phyloP scores from a whole-genome alignment of 2,329 filamentous ascomycete genomes.

The Juglanconis sp. region DNA sequence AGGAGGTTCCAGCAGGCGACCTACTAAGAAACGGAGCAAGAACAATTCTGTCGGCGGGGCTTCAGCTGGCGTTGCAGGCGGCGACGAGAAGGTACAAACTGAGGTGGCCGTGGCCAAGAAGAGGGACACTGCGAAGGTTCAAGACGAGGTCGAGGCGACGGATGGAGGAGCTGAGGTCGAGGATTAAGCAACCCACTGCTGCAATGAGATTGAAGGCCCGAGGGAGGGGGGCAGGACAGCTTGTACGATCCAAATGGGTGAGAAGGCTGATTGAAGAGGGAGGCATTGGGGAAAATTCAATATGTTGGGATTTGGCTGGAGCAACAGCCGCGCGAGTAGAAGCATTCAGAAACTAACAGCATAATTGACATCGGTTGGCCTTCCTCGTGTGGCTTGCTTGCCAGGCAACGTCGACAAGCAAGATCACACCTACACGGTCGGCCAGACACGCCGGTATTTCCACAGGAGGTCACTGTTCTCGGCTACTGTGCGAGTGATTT shows the following conservation, averaged over 20 bases:
- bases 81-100: constrained; percentile 28
- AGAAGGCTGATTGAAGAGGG: too few relatives aligned
- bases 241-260: too few relatives aligned
- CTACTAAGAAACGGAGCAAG: constrained; percentile 60
- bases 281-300: neutral
- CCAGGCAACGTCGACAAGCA: neutral
- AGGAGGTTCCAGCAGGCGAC: constrained; percentile 49
- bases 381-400: neutral
- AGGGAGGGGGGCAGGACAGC: too few relatives aligned
- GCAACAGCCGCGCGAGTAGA: neutral
- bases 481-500: too few relatives aligned
- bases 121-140: neutral
- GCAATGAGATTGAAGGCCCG: too few relatives aligned
- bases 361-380: neutral
- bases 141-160: neutral
- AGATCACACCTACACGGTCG: neutral
- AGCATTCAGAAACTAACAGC: neutral
- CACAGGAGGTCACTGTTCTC: too few relatives aligned
- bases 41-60: constrained; percentile 26
- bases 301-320: neutral
- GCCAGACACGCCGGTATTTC: neutral
- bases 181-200: neutral
- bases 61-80: constrained; percentile 1
- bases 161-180: constrained; percentile 2
- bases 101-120: constrained; percentile 5